Evolutionary conservation across 768 basidiomycete genomes (phyloP).

Genomic region (Kwoniella sp.): DNA sequence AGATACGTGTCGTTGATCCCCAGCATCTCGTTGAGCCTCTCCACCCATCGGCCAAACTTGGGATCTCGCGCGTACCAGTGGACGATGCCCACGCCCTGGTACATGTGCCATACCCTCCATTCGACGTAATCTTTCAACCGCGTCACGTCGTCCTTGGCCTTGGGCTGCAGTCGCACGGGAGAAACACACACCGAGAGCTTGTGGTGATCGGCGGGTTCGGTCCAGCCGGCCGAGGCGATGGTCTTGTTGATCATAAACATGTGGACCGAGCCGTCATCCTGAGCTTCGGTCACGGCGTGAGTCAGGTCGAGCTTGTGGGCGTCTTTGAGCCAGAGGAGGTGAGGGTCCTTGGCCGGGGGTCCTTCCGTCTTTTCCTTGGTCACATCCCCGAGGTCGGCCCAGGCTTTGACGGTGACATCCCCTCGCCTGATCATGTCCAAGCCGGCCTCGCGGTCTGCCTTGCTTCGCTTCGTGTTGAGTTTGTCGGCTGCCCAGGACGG

Average conservation of each 20-base stretch:
- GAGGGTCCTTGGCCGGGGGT: not conserved
- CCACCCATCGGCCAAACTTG: not conserved
- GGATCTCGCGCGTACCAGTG: conserved; percentile 12
- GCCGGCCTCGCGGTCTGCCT: not conserved
- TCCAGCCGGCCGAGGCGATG: not conserved
- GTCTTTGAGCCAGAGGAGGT: not conserved
- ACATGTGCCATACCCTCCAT: conserved; percentile 13
- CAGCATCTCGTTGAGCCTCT: not conserved
- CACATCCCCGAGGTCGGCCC: not conserved
- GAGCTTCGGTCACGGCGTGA: not conserved
- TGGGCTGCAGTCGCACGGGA: conserved; percentile 4
- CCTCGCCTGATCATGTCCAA: not conserved
- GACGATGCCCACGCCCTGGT: conserved; percentile 8
- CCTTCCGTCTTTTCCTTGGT: not conserved
- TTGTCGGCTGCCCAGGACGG: conserved; percentile 1
- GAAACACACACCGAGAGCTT: conserved; percentile 2
- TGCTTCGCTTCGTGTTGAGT: not conserved
- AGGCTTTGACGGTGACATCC: not conserved
- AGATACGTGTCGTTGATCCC: conserved; percentile 4
- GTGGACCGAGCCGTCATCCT: not conserved
- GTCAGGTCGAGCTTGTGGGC: not conserved
- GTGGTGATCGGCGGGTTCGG: not conserved
- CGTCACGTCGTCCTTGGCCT: not conserved
- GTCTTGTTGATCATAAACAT: not conserved
- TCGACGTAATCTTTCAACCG: conserved; percentile 1